These are phyloP conservation scores for Oryza nivara DNA, from an alignment of 176 grass and related monocot genomes.

Conservation along the genomic window DNA sequence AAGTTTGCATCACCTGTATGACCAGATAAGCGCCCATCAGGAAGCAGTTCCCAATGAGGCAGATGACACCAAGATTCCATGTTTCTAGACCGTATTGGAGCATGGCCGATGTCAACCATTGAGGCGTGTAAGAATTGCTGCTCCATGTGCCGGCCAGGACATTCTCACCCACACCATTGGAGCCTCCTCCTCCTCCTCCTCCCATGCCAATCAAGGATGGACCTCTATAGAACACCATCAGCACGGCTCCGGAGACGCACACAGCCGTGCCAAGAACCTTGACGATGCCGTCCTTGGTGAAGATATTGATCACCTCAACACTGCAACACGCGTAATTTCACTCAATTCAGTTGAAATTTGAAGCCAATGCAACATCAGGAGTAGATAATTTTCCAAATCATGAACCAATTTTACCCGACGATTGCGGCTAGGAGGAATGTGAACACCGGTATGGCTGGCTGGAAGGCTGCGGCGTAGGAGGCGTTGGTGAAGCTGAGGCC, in stretches of 20 bases:
- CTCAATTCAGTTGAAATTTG: background rate
- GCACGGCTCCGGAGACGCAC: slow-evolving; percentile 71
- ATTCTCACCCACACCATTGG: slow-evolving; percentile 20
- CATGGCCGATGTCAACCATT: slow-evolving; percentile 43
- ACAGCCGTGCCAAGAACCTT: slow-evolving; percentile 72
- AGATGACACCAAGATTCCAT: slow-evolving; percentile 77
- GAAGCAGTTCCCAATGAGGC: slow-evolving; percentile 85
- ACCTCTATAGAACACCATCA: slow-evolving; percentile 84
- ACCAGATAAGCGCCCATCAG: slow-evolving; percentile 91
- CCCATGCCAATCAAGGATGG: slow-evolving; percentile 66
- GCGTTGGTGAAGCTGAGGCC: slow-evolving; percentile 89
- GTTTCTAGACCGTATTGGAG: slow-evolving; percentile 42
- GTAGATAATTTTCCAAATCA: background rate
- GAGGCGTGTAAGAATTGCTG: slow-evolving; percentile 24
- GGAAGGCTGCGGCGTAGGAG: slow-evolving; percentile 84
- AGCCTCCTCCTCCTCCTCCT: background rate
- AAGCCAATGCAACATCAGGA: background rate
- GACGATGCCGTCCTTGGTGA: slow-evolving; percentile 59
- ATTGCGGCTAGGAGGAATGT: slow-evolving; percentile 76
- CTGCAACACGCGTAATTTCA: slow-evolving; percentile 23
- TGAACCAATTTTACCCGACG: slow-evolving; percentile 41
- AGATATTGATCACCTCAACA: slow-evolving; percentile 69
- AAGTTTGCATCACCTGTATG: slow-evolving; percentile 64
- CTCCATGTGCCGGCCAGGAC: slow-evolving; percentile 31
- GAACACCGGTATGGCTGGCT: slow-evolving; percentile 94